phyloP scores from a whole-genome alignment of 1,284 basidiomycete genomes.

The Farysia itapuensis region DNA sequence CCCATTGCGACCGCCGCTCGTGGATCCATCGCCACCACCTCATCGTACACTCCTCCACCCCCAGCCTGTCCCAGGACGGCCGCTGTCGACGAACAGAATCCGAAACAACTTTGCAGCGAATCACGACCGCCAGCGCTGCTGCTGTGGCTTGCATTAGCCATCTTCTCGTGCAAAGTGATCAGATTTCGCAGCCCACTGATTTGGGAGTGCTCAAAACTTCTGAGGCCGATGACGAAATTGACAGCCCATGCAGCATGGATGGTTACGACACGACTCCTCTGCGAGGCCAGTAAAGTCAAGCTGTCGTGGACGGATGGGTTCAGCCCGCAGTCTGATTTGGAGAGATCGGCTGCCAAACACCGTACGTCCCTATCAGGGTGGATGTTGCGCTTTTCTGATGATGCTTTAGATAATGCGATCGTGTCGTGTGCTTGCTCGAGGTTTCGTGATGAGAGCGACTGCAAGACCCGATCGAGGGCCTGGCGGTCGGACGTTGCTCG shows the following conservation, averaged over 20 bases:
- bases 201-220: conserved; percentile 34
- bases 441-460: conserved; percentile 53
- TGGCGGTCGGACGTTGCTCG: conserved; percentile 63
- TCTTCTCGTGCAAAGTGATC: conserved; percentile 6
- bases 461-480: conserved; percentile 60
- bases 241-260: conserved; percentile 50
- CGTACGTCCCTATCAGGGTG: no score
- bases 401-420: no score
- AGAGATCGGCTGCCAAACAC: conserved; percentile 17
- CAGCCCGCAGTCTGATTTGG: conserved; percentile 6
- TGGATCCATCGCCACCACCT: conserved; percentile 1
- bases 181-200: conserved; percentile 20
- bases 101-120: conserved; percentile 46
- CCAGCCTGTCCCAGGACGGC: conserved; percentile 66
- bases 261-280: conserved; percentile 9
- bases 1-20: conserved; percentile 20
- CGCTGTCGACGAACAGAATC: conserved; percentile 61
- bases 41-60: not conserved
- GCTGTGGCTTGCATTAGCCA: not conserved
- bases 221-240: conserved; percentile 39
- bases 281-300: no score
- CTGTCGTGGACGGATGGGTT: not conserved
- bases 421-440: not conserved
- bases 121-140: not conserved
- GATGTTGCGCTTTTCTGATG: no score